Conservation (phyloP, 208 protist genomes). For the Acanthamoeba culbertsoni region DNA sequence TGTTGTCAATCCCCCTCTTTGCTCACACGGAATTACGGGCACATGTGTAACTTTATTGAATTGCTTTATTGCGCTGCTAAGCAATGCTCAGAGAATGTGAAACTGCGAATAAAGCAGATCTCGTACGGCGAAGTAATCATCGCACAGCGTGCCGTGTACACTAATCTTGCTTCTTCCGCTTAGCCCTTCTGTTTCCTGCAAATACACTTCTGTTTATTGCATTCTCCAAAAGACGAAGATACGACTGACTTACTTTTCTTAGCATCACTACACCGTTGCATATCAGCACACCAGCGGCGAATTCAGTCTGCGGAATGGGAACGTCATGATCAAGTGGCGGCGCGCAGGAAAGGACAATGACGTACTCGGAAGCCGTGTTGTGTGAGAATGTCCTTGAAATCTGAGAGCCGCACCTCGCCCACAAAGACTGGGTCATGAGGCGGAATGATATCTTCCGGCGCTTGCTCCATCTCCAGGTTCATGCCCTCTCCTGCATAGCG, state of each 20-base stretch:
- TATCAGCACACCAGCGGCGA: slow-evolving; percentile 37
- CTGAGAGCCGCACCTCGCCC: slow-evolving; percentile 30
- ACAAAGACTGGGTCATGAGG: slow-evolving; percentile 34
- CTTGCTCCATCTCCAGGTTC: background rate
- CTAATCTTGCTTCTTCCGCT: slow-evolving; percentile 43
- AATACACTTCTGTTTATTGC: no score
- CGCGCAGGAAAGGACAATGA: background rate
- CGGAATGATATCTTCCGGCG: background rate
- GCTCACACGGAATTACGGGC: no score
- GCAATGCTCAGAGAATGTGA: slow-evolving; percentile 22
- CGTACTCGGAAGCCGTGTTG: slow-evolving; percentile 22
- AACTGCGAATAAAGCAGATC: slow-evolving; percentile 55
- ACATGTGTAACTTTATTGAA: no score
- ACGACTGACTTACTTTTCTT: background rate
- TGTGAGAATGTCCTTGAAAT: slow-evolving; percentile 59
- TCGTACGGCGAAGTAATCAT: slow-evolving; percentile 31
- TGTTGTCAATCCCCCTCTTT: no score
- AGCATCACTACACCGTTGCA: slow-evolving; percentile 61
- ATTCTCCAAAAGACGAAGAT: background rate
- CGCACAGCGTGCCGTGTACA: slow-evolving; percentile 20
- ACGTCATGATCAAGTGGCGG: background rate
- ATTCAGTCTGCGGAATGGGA: background rate
- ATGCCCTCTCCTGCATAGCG: background rate
- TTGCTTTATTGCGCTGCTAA: no score
- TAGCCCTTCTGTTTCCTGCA: slow-evolving; percentile 37